These are phyloP conservation scores for Wallacemonas sp. DNA, from an alignment of 208 protist species.

Conservation along the genomic window DNA sequence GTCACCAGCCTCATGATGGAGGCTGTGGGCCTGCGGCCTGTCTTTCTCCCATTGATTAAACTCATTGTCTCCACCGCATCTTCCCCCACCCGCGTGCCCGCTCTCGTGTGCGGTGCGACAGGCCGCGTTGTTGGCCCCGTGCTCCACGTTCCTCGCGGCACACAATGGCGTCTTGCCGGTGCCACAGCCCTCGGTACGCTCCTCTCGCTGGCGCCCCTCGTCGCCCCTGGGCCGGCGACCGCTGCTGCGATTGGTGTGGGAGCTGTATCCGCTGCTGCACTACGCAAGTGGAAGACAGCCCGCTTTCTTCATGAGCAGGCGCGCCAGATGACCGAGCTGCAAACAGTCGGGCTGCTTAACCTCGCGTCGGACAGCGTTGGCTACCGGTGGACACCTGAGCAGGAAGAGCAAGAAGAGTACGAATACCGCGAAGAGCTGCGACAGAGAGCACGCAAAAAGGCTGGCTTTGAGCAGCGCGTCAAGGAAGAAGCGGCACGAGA, in stretches of 20 bases:
- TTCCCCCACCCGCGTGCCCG: constrained; percentile 40
- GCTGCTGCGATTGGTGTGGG: constrained; percentile 55
- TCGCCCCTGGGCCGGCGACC: constrained; percentile 65
- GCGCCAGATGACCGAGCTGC: constrained; percentile 64
- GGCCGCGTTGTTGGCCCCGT: constrained; percentile 82
- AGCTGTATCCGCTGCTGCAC: constrained; percentile 29
- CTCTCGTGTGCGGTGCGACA: constrained; percentile 87
- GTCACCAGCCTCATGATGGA: constrained; percentile 66
- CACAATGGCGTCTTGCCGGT: constrained; percentile 26
- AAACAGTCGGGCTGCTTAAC: constrained; percentile 73
- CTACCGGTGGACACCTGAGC: constrained; percentile 81
- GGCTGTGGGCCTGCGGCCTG: constrained; percentile 64
- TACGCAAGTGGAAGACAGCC: constrained; percentile 26
- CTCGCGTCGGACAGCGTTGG: constrained; percentile 74
- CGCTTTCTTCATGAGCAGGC: constrained; percentile 54
- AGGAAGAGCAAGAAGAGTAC: constrained; percentile 86
- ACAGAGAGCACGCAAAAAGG: constrained; percentile 54
- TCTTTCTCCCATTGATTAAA: constrained; percentile 83
- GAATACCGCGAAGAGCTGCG: constrained; percentile 90
- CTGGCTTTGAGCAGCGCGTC: constrained; percentile 80
- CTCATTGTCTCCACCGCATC: constrained; percentile 68
- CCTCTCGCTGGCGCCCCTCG: constrained; percentile 42
- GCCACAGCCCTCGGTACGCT: constrained; percentile 35
- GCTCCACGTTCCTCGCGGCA: constrained; percentile 48
- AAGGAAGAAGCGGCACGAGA: constrained; percentile 82